phyloP scores from a whole-genome alignment of 164 flowering plant species.

The Piper betle region DNA sequence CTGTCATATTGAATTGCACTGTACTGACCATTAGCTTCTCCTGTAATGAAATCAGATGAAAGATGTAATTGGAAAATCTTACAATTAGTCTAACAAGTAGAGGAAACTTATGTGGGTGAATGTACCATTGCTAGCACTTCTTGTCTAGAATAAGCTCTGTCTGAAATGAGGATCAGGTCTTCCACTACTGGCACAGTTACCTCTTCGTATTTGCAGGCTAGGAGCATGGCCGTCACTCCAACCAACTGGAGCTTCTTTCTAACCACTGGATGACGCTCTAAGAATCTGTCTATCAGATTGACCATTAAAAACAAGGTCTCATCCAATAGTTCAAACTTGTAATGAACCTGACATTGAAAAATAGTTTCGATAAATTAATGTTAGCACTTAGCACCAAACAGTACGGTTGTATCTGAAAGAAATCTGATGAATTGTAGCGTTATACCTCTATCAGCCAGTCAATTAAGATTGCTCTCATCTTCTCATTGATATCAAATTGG shows the following conservation, averaged over 20 bases:
- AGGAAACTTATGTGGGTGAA: background rate
- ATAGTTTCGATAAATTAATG: background rate
- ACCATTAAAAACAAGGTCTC: slow-evolving; percentile 74
- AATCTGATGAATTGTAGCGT: no score
- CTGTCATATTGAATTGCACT: slow-evolving; percentile 57
- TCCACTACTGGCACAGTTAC: slow-evolving; percentile 78
- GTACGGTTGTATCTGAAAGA: background rate
- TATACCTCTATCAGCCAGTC: slow-evolving; percentile 69
- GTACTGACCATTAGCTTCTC: slow-evolving; percentile 66
- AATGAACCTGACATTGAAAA: slow-evolving; percentile 47
- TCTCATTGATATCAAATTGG: slow-evolving; percentile 38
- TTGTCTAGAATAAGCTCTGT: slow-evolving; percentile 58
- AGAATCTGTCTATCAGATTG: slow-evolving; percentile 72
- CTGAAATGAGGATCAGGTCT: slow-evolving; percentile 71
- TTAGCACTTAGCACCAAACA: background rate
- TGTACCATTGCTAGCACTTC: slow-evolving; percentile 82
- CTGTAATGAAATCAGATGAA: slow-evolving; percentile 23
- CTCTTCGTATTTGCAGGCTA: slow-evolving; percentile 91
- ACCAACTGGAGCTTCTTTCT: slow-evolving; percentile 85
- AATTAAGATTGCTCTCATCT: no score
- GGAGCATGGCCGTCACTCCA: slow-evolving; percentile 84
- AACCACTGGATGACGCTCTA: slow-evolving; percentile 37
- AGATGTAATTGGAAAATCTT: no score
- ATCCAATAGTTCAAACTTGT: slow-evolving; percentile 79
- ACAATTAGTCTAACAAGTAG: no score